These are phyloP conservation scores for Cordyceps tenuipes DNA, from an alignment of 2,329 filamentous ascomycete genomes.

Conservation along the genomic window DNA sequence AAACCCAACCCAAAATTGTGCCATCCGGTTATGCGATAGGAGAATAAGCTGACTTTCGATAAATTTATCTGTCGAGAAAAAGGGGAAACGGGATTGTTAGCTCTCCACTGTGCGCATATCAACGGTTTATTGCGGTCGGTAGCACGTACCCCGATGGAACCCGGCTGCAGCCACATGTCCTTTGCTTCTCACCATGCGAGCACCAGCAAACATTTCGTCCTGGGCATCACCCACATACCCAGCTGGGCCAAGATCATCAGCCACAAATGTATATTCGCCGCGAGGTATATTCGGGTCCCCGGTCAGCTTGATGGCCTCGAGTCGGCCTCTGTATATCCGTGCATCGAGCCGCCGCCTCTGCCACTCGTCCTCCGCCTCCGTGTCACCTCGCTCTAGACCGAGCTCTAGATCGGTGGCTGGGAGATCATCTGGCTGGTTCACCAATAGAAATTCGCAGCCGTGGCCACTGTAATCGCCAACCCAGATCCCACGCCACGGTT, in stretches of 20 bases:
- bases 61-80: constrained; percentile 52
- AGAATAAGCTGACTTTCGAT: constrained; percentile 71
- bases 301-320: constrained; percentile 85
- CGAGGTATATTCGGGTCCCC: constrained; percentile 85
- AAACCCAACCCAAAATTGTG: constrained; percentile 69
- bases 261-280: constrained; percentile 75
- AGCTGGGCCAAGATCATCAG: constrained; percentile 61
- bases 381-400: constrained; percentile 29
- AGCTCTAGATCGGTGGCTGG: constrained; percentile 30
- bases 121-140: not conserved
- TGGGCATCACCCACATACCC: constrained; percentile 57
- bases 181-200: constrained; percentile 61
- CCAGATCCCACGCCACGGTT: constrained; percentile 87
- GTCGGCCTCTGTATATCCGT: constrained; percentile 52
- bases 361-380: constrained; percentile 40
- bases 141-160: constrained; percentile 59
- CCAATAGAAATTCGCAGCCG: constrained; percentile 77
- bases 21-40: constrained; percentile 66
- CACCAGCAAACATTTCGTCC: constrained; percentile 64
- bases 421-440: constrained; percentile 60
- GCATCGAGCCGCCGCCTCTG: constrained; percentile 35
- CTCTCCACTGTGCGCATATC: constrained; percentile 1
- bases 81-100: not conserved
- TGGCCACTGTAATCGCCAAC: constrained; percentile 84
- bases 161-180: constrained; percentile 71